Percentiles rank a stretch among this genome's conserved stretches.
Evolutionary conservation across 306 rosid species (phyloP).

Genomic region (Oemleria cerasiformis): DNA sequence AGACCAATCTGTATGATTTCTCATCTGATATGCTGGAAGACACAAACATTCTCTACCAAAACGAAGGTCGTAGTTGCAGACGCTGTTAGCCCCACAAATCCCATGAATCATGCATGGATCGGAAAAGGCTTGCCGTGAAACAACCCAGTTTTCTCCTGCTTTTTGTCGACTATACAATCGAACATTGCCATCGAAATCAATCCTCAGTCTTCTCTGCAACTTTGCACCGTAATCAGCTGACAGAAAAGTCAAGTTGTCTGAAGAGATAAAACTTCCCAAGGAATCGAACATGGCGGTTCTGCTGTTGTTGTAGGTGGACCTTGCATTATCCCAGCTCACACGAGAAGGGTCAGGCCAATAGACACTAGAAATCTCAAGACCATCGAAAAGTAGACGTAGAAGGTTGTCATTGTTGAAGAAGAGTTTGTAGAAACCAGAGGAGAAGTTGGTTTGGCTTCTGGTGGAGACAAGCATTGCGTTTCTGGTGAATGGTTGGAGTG

Average conservation of each 20-base stretch:
- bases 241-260: conserved; percentile 36
- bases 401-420: conserved; percentile 43
- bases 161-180: conserved; percentile 42
- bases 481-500: conserved; percentile 40
- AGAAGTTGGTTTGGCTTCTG: conserved; percentile 41
- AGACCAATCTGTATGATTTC: conserved; percentile 8
- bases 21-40: conserved; percentile 10
- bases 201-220: conserved; percentile 36
- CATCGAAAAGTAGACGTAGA: conserved; percentile 51
- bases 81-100: conserved; percentile 26
- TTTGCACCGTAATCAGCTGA: conserved; percentile 40
- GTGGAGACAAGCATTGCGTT: conserved; percentile 37
- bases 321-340: conserved; percentile 25
- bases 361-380: conserved; percentile 42
- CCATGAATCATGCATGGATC: conserved; percentile 51
- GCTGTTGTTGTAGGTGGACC: conserved; percentile 43
- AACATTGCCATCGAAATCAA: conserved; percentile 55
- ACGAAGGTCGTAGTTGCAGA: conserved; percentile 15
- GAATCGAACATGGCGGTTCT: conserved; percentile 41
- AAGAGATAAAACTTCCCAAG: conserved; percentile 45
- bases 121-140: conserved; percentile 49
- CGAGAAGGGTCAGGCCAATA: conserved; percentile 59
- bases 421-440: conserved; percentile 48
- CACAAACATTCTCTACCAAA: conserved; percentile 22
- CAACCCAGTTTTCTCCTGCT: conserved; percentile 24